phyloP scores from a whole-genome alignment of 805 yeast species.

The Danielozyma ontarioensis region DNA sequence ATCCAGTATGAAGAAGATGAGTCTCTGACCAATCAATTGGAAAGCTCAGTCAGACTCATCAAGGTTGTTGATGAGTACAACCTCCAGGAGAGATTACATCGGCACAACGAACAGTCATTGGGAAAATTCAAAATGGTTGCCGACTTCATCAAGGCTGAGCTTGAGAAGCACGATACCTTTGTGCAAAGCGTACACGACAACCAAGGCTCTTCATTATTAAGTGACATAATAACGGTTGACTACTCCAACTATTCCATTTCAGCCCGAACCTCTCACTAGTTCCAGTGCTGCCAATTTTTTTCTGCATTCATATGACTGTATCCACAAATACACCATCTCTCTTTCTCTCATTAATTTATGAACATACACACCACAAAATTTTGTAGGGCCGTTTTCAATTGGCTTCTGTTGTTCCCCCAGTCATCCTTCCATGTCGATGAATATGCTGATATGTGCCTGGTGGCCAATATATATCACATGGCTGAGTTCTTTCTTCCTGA shows the following conservation, averaged over 20 bases:
- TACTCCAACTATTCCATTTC: conserved; percentile 38
- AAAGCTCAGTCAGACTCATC: conserved; percentile 17
- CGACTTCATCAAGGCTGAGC: conserved; percentile 38
- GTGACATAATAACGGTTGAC: conserved; percentile 39
- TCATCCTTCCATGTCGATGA: too few species aligned
- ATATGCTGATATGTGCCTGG: too few species aligned
- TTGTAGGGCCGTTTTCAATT: too few species aligned
- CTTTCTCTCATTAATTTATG: too few species aligned
- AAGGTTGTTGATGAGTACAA: conserved; percentile 30
- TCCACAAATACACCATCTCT: too few species aligned
- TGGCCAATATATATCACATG: too few species aligned
- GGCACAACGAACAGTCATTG: conserved; percentile 39
- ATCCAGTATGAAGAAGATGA: conserved; percentile 11
- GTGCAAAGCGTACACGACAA: conserved; percentile 11
- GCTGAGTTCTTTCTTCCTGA: too few species aligned
- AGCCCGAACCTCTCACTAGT: conserved; percentile 25
- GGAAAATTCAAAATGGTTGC: conserved; percentile 41
- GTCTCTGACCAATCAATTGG: conserved; percentile 2
- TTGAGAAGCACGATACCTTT: conserved; percentile 24
- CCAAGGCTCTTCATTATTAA: conserved; percentile 13
- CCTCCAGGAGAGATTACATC: conserved; percentile 37
- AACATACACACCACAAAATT: too few species aligned
- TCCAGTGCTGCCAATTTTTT: too few species aligned
- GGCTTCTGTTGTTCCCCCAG: too few species aligned
- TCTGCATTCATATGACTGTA: too few species aligned